Percentiles rank a stretch among this genome's conserved stretches.
phyloP scores from a whole-genome alignment of 495 filamentous ascomycete species.

The Daldinia concentrica region DNA sequence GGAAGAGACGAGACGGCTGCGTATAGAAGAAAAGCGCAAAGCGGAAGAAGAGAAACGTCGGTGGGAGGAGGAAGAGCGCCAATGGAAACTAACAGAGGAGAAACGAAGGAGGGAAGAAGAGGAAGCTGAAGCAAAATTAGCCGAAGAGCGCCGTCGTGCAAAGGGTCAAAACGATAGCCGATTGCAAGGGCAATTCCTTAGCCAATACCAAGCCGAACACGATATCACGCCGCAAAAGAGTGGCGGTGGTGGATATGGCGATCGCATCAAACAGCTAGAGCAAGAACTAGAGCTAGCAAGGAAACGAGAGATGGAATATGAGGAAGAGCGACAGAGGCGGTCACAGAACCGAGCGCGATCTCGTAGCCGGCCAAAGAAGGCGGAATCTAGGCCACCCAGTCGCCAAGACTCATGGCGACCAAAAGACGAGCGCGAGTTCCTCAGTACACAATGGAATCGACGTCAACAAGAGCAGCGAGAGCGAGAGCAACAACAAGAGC shows the following conservation, averaged over 20 bases:
- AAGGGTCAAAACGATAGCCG: slow-evolving; percentile 68
- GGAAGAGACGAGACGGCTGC: slow-evolving; percentile 72
- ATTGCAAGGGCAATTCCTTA: slow-evolving; percentile 84
- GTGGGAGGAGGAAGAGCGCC: slow-evolving; percentile 87
- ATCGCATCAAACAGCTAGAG: slow-evolving; percentile 82
- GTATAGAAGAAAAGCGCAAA: slow-evolving; percentile 73
- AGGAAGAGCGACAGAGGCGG: slow-evolving; percentile 77
- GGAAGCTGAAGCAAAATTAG: slow-evolving; percentile 71
- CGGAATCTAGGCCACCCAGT: slow-evolving; percentile 59
- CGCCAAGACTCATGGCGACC: slow-evolving; percentile 71
- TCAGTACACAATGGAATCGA: slow-evolving; percentile 73
- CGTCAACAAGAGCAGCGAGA: slow-evolving; percentile 58
- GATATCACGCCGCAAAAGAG: slow-evolving; percentile 45
- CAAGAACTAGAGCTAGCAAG: slow-evolving; percentile 85
- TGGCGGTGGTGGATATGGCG: slow-evolving; percentile 49
- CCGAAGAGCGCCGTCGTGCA: slow-evolving; percentile 71
- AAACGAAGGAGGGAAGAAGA: slow-evolving; percentile 75
- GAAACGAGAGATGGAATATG: slow-evolving; percentile 84
- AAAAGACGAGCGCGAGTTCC: slow-evolving; percentile 77
- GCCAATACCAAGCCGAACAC: slow-evolving; percentile 80
- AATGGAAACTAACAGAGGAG: slow-evolving; percentile 85
- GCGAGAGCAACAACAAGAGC: slow-evolving; percentile 41
- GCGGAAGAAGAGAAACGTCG: slow-evolving; percentile 79
- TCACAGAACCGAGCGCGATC: slow-evolving; percentile 46
- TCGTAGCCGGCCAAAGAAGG: slow-evolving; percentile 56